phyloP scores from a whole-genome alignment of 306 rosid genomes.

The Quercus dentata region DNA sequence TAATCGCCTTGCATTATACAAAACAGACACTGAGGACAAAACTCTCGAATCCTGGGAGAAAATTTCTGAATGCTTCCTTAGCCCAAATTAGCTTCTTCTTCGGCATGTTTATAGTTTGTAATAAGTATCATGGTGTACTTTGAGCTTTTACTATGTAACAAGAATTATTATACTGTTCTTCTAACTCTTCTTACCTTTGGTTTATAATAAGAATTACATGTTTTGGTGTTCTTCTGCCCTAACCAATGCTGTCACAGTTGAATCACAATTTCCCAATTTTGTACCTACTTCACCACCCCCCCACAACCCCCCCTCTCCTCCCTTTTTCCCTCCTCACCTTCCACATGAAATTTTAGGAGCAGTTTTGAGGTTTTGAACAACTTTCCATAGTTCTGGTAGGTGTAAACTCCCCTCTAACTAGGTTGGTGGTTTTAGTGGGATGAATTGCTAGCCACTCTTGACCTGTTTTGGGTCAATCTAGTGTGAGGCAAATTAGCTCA shows the following conservation, averaged over 20 bases:
- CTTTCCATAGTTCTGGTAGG: too few relatives aligned
- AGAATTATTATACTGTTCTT: background rate
- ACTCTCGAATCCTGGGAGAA: constrained; percentile 86
- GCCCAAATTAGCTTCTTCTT: constrained; percentile 32
- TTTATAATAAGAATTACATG: background rate
- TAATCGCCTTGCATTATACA: constrained; percentile 69
- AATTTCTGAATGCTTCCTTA: constrained; percentile 59
- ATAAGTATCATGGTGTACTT: background rate
- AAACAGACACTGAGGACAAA: constrained; percentile 66
- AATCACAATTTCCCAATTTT: too few relatives aligned
- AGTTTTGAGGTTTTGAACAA: too few relatives aligned
- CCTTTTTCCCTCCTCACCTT: too few relatives aligned
- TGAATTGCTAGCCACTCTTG: too few relatives aligned
- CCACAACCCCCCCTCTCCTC: too few relatives aligned
- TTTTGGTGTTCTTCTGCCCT: background rate
- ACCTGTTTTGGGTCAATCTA: too few relatives aligned
- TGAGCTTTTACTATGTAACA: background rate
- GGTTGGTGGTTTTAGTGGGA: too few relatives aligned
- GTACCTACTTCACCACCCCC: too few relatives aligned
- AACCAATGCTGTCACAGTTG: background rate
- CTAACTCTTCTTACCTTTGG: background rate
- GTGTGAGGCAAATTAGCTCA: too few relatives aligned
- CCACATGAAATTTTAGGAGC: too few relatives aligned
- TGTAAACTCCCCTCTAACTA: too few relatives aligned
- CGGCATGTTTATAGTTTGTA: background rate